Evolutionary conservation across 1,284 basidiomycete species (phyloP).

Genomic region (Tremellales sp.): DNA sequence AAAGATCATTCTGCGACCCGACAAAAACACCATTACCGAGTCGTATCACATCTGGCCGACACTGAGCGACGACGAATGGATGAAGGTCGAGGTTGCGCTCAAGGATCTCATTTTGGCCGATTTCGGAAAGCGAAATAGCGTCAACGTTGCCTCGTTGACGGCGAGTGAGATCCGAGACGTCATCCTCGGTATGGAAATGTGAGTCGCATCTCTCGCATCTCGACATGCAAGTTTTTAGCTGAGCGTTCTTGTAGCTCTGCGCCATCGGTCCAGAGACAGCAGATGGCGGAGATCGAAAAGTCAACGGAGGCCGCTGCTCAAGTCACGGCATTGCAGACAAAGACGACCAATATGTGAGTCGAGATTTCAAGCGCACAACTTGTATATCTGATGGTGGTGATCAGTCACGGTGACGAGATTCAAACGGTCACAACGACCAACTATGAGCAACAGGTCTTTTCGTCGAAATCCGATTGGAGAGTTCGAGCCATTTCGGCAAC

Average conservation of each 20-base stretch:
- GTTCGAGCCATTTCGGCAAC: slow-evolving; percentile 94
- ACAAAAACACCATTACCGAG: slow-evolving; percentile 92
- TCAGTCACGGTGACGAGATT: slow-evolving; percentile 76
- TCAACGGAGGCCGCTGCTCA: slow-evolving; percentile 81
- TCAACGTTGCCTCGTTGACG: slow-evolving; percentile 96
- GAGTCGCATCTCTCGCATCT: slow-evolving; percentile 49
- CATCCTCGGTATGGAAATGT: slow-evolving; percentile 96
- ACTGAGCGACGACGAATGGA: slow-evolving; percentile 94
- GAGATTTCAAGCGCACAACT: not conserved
- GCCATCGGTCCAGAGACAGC: slow-evolving; percentile 78
- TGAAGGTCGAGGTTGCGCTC: slow-evolving; percentile 97
- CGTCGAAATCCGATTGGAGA: slow-evolving; percentile 99
- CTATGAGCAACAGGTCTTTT: slow-evolving; percentile 96
- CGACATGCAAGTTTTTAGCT: slow-evolving; percentile 14
- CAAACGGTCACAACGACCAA: slow-evolving; percentile 95
- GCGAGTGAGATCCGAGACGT: slow-evolving; percentile 95
- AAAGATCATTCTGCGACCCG: slow-evolving; percentile 87
- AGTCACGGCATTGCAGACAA: slow-evolving; percentile 94
- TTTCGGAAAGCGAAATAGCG: slow-evolving; percentile 98
- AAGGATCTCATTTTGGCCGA: slow-evolving; percentile 91
- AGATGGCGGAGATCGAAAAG: slow-evolving; percentile 99
- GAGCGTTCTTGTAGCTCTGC: slow-evolving; percentile 29
- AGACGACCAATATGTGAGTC: slow-evolving; percentile 80
- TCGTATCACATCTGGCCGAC: slow-evolving; percentile 99
- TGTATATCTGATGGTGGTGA: not conserved